Evolutionary conservation across 345 rosid genomes (phyloP).

Genomic region (Adansonia digitata): DNA sequence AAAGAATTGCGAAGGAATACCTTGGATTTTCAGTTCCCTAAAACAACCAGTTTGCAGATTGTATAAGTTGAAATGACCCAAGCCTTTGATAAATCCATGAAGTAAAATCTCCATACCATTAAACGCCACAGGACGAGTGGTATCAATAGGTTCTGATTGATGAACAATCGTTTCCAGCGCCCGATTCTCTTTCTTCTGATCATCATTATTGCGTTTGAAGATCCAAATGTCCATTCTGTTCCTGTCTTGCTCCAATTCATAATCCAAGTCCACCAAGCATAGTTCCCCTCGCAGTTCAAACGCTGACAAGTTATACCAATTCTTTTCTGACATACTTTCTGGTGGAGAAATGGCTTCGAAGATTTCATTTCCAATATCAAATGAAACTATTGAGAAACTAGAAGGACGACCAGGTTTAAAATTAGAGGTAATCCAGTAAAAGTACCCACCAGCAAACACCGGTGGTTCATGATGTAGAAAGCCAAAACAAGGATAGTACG

Average conservation of each 20-base stretch:
- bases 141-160: constrained; percentile 1
- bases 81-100: constrained; percentile 7
- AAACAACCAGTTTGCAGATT: constrained; percentile 1
- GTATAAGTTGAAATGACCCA: constrained; percentile 6
- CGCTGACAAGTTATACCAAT: neutral
- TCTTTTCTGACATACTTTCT: neutral
- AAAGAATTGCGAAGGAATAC: neutral
- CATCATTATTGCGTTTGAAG: neutral
- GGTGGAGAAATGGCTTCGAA: constrained; percentile 13
- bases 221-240: constrained; percentile 16
- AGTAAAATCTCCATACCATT: constrained; percentile 5
- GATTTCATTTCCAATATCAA: constrained; percentile 4
- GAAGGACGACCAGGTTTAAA: neutral
- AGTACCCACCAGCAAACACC: constrained; percentile 8
- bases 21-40: neutral
- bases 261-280: constrained; percentile 17
- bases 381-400: neutral
- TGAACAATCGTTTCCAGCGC: neutral
- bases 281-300: constrained; percentile 6
- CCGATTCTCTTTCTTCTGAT: neutral
- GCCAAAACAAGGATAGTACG: neutral
- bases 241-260: neutral
- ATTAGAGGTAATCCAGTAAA: constrained; percentile 8
- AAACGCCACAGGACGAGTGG: constrained; percentile 12
- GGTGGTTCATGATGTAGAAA: constrained; percentile 9